Evolutionary conservation across 2,329 filamentous ascomycete genomes (phyloP).

Genomic region (Botrytis elliptica): DNA sequence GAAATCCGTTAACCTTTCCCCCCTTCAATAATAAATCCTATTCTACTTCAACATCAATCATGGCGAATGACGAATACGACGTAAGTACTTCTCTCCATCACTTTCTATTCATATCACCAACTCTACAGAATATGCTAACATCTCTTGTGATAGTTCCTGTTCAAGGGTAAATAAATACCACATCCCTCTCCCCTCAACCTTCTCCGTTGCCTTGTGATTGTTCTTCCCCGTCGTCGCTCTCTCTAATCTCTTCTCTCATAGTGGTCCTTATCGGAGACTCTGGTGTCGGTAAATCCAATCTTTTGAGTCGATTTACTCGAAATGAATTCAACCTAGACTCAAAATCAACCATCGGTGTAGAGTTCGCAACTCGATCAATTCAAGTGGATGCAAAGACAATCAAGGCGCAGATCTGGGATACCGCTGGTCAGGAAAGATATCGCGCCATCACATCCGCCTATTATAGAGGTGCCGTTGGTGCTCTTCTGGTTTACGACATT

Average conservation of each 20-base stretch:
- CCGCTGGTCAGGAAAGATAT: slow-evolving; percentile 97
- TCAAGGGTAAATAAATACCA: slow-evolving; percentile 73
- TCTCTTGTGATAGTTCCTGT: slow-evolving; percentile 73
- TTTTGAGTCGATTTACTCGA: slow-evolving; percentile 97
- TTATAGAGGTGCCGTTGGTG: slow-evolving; percentile 96
- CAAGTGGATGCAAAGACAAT: slow-evolving; percentile 99
- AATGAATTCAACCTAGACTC: slow-evolving; percentile 99
- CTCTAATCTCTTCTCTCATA: slow-evolving; percentile 42
- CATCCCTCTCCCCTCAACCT: slow-evolving; percentile 24
- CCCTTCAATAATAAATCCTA: slow-evolving; percentile 27
- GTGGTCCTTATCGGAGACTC: slow-evolving; percentile 99
- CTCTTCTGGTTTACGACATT: slow-evolving; percentile 98
- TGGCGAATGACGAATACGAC: slow-evolving; percentile 99
- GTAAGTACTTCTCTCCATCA: slow-evolving; percentile 56
- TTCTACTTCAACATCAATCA: slow-evolving; percentile 50
- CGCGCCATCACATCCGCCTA: slow-evolving; percentile 98
- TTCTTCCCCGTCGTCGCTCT: slow-evolving; percentile 38
- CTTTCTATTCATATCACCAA: not conserved
- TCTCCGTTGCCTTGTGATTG: slow-evolving; percentile 32
- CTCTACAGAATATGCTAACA: slow-evolving; percentile 36
- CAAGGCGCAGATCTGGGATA: slow-evolving; percentile 99
- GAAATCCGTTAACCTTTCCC: slow-evolving; percentile 16
- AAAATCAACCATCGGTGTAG: slow-evolving; percentile 99
- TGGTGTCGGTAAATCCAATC: slow-evolving; percentile 99
- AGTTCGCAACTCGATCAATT: slow-evolving; percentile 97